Evolutionary conservation across 1,284 basidiomycete species (phyloP), one percentile per base, ranked within the genome.

Genomic region (Exsudoporus floridanus): DNA sequence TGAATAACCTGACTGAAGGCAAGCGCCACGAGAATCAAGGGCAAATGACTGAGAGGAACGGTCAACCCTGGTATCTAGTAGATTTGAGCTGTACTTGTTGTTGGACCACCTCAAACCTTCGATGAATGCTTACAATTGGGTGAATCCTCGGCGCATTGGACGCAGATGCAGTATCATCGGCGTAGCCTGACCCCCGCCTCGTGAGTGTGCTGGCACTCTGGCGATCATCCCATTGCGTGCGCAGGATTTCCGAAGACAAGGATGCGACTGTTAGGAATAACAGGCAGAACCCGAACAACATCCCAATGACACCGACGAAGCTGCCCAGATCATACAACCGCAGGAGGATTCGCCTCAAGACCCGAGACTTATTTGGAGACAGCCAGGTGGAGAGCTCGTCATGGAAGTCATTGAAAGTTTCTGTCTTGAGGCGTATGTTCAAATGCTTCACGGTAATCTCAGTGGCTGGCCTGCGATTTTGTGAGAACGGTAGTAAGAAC

Each of bases 11-110:
- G 87, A 37, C 76, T 76, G 8, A 79, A 30, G 46, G 83, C 75
- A 4, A 90, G 74, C 0, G 83, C 74, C n/a, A 77, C 16, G 14
- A 90, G 60, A 44, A 90, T 80, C 30, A 81, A 55, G 5, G 83
- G 82, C 2, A 87, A 60, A 61, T 90, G 81, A 31, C 70, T 68
- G n/a, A 86, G 60, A 2, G 88, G 89, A 1, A 87, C 80, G 2
- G 87, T 91, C 5, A 90, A 54, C 4, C 89, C 89, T 14, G 89
- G 89, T 39, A 91, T 82, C 88, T 90, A 54, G 54, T 35, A 48
- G 28, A 41, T 18, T 45, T 55, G 34, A 63, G 61, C 42, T 50
- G 21, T 42, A n/a, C 19, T 40, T 13, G 52, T 5, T 27, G 25
- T 46, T 42, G 37, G 19, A 40, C 21, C 28, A 37, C 13, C 7